phyloP scores from a whole-genome alignment of 2,329 filamentous ascomycete genomes.

The Sporothrix humicola region DNA sequence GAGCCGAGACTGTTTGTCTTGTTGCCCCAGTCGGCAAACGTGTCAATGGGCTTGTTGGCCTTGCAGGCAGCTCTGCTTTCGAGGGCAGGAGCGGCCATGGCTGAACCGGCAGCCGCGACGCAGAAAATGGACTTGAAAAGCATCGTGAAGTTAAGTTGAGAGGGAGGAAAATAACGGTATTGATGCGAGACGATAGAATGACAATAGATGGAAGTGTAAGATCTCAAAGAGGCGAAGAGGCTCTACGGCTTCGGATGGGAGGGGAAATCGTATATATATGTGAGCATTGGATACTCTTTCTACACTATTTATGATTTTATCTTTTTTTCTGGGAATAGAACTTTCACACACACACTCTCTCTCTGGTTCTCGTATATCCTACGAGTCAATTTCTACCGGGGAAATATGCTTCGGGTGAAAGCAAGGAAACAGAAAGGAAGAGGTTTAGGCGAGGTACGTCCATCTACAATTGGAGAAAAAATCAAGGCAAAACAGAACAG shows the following conservation, averaged over 20 bases:
- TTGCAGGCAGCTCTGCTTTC: conserved; percentile 39
- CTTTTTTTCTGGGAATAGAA: too few relatives aligned
- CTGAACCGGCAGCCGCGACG: conserved; percentile 17
- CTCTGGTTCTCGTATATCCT: neutral
- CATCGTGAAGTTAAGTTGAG: conserved; percentile 8
- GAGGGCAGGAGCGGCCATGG: conserved; percentile 5
- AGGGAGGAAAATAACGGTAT: neutral
- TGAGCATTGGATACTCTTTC: neutral
- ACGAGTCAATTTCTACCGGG: conserved; percentile 24
- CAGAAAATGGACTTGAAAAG: conserved; percentile 4
- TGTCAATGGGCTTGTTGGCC: conserved; percentile 42
- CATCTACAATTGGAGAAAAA: too few relatives aligned
- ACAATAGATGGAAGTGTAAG: neutral
- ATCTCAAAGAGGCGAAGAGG: neutral
- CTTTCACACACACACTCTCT: too few relatives aligned
- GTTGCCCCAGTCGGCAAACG: conserved; percentile 42
- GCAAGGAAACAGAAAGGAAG: conserved; percentile 8
- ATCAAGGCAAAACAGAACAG: neutral
- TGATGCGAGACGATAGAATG: neutral
- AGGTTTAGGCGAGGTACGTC: neutral
- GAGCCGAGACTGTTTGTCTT: conserved; percentile 42
- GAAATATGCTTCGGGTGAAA: conserved; percentile 10
- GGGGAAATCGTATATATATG: conserved; percentile 5
- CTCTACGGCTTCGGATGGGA: neutral
- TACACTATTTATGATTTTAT: neutral